A percentile compares a stretch with the other conserved stretches of the same genome.
Evolutionary conservation across 2,329 filamentous ascomycete species (phyloP).

Genomic region (Xylariaceae sp.): DNA sequence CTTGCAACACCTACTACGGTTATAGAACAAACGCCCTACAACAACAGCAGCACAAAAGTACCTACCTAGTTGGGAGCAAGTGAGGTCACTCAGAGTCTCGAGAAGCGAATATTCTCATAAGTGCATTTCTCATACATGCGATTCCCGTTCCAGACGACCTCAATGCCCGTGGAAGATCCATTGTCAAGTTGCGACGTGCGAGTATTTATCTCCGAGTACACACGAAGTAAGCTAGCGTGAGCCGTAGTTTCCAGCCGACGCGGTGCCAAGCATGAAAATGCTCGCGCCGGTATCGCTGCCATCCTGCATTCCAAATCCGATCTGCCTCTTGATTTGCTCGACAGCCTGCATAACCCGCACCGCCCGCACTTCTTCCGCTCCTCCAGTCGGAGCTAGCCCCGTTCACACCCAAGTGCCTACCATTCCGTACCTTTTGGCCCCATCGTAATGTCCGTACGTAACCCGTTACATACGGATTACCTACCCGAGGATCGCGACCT

Average conservation of each 20-base stretch:
- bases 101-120: too few relatives aligned
- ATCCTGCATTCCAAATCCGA: not conserved
- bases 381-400: not conserved
- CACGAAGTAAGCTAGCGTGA: not conserved
- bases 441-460: not conserved
- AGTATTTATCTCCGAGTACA: not conserved
- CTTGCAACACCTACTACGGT: not conserved
- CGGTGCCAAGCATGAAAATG: not conserved
- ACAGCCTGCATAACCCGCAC: not conserved
- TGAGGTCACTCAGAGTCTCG: too few relatives aligned
- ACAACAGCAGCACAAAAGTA: not conserved
- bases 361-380: not conserved
- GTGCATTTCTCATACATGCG: not conserved
- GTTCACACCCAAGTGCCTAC: not conserved
- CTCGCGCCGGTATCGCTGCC: conserved; percentile 14
- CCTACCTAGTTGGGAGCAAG: too few relatives aligned
- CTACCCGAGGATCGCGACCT: too few relatives aligned
- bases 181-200: not conserved
- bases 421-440: too few relatives aligned
- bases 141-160: not conserved
- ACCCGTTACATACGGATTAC: too few relatives aligned
- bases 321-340: not conserved
- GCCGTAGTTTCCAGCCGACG: not conserved
- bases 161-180: too few relatives aligned
- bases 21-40: not conserved